A percentile compares a stretch with the other conserved stretches of the same genome.
These are phyloP conservation scores for Ganoderma multipileum DNA, from an alignment of 1,284 basidiomycete species.

Conservation along the genomic window DNA sequence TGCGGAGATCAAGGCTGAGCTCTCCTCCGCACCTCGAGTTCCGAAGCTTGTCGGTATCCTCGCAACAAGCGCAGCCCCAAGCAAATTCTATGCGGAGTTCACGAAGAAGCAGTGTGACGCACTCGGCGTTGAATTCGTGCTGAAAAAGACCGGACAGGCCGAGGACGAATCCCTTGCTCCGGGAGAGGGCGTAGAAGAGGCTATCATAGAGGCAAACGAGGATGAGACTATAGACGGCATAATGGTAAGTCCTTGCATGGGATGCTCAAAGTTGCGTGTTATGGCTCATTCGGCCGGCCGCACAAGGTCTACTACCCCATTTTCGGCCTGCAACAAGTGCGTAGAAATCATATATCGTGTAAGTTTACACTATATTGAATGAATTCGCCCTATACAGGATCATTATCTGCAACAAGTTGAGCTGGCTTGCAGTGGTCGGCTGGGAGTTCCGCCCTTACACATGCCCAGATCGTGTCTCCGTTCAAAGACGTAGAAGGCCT, in stretches of 20 bases:
- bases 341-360: constrained; percentile 33
- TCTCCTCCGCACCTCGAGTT: constrained; percentile 48
- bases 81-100: constrained; percentile 92
- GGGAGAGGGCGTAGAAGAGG: constrained; percentile 88
- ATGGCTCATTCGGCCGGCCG: background rate
- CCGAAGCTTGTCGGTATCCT: constrained; percentile 94
- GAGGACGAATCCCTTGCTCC: constrained; percentile 53
- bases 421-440: constrained; percentile 9
- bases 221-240: constrained; percentile 90
- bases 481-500: constrained; percentile 98
- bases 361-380: constrained; percentile 10
- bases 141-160: constrained; percentile 77
- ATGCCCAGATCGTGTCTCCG: constrained; percentile 84
- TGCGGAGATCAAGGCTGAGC: constrained; percentile 65
- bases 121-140: constrained; percentile 88
- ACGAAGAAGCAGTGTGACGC: constrained; percentile 91
- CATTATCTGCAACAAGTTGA: constrained; percentile 92
- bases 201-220: constrained; percentile 94
- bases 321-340: constrained; percentile 84
- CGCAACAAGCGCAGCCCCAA: constrained; percentile 87
- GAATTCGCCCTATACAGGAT: constrained; percentile 60
- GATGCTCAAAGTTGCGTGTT: background rate
- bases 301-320: constrained; percentile 91
- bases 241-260: constrained; percentile 70
- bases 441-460: constrained; percentile 17